Evolutionary conservation across 2,329 filamentous ascomycete genomes (phyloP).

Genomic region (Ceratocystis huliohia): DNA sequence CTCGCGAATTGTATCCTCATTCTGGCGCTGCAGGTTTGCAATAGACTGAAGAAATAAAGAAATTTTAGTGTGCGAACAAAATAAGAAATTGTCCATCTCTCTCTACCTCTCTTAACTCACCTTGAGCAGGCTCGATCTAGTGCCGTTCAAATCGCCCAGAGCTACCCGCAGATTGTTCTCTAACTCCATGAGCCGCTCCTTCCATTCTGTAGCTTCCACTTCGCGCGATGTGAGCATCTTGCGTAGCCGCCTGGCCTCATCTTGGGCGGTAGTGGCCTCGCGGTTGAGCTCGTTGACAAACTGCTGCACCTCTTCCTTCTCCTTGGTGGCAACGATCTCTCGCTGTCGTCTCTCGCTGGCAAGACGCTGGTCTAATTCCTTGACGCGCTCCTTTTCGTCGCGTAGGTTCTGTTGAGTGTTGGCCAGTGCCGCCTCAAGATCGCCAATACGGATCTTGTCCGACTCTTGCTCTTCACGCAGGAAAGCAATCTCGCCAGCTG

Average conservation of each 20-base stretch:
- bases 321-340: constrained; percentile 72
- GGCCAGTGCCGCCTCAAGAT: constrained; percentile 72
- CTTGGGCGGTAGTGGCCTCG: constrained; percentile 68
- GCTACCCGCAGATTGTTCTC: constrained; percentile 80
- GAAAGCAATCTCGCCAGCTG: constrained; percentile 87
- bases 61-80: background rate
- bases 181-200: constrained; percentile 76
- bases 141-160: constrained; percentile 76
- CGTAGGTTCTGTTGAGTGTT: constrained; percentile 66
- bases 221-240: constrained; percentile 75
- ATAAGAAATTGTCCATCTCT: background rate
- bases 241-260: constrained; percentile 69
- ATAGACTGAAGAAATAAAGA: constrained; percentile 46
- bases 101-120: constrained; percentile 33
- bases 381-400: constrained; percentile 67
- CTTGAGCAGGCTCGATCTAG: constrained; percentile 71
- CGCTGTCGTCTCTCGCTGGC: constrained; percentile 71
- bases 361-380: constrained; percentile 62
- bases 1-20: constrained; percentile 71
- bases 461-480: constrained; percentile 90
- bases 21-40: constrained; percentile 72
- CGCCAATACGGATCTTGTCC: constrained; percentile 95
- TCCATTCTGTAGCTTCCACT: constrained; percentile 81
- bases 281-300: constrained; percentile 85
- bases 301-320: constrained; percentile 91